A percentile compares a stretch with the other conserved stretches of the same genome.
phyloP scores from a whole-genome alignment of 495 filamentous ascomycete genomes.

The Aspergillus ellipticus region DNA sequence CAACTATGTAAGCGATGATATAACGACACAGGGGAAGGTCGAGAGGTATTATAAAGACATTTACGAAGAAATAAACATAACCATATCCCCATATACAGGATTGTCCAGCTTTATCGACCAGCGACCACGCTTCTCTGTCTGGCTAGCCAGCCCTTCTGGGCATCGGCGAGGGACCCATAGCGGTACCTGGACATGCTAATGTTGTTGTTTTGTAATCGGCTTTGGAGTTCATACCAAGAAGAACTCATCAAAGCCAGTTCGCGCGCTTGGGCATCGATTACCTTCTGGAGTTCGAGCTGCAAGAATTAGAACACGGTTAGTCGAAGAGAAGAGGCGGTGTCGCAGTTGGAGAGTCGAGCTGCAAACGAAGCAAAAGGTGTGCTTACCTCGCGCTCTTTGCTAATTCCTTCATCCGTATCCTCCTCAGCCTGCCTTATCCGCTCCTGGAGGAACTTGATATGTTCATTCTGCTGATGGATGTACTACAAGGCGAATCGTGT shows the following conservation, averaged over 20 bases:
- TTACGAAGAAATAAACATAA: constrained; percentile 1
- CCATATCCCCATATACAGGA: constrained; percentile 6
- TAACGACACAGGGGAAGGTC: not conserved
- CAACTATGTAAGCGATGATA: not conserved
- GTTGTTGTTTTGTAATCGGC: constrained; percentile 82
- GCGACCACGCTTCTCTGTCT: constrained; percentile 76
- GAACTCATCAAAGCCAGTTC: constrained; percentile 83
- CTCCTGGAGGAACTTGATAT: constrained; percentile 56
- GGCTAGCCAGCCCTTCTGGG: constrained; percentile 83
- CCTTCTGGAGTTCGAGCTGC: constrained; percentile 57
- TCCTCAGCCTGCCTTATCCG: constrained; percentile 52
- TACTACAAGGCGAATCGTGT: constrained; percentile 38
- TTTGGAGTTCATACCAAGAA: constrained; percentile 88
- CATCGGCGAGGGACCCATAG: constrained; percentile 61
- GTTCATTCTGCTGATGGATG: constrained; percentile 56
- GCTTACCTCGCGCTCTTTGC: constrained; percentile 49
- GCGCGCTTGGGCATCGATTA: constrained; percentile 64
- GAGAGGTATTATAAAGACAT: not conserved
- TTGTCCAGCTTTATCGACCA: constrained; percentile 26
- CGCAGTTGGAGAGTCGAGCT: not conserved
- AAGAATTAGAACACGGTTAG: constrained; percentile 15
- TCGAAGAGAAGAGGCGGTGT: constrained; percentile 5
- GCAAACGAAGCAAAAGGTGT: not conserved
- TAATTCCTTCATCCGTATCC: constrained; percentile 37
- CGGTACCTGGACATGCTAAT: constrained; percentile 55